Conservation (phyloP, 352 stramenopile species). For the Pythium utonaiense region DNA sequence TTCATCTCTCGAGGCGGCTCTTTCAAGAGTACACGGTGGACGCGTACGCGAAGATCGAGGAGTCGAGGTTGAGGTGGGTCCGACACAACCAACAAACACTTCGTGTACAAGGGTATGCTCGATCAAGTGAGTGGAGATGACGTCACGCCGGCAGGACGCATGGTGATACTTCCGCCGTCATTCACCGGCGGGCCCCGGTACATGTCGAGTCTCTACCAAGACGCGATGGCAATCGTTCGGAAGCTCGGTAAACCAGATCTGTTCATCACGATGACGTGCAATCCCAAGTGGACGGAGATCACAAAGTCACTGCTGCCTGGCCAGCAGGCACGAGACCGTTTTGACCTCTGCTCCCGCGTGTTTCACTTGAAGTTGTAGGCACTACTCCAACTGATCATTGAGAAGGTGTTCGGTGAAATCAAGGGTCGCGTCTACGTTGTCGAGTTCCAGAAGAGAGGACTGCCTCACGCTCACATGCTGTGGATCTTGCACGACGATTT, state of each 20-base stretch:
- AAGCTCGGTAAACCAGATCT: constrained; percentile 31
- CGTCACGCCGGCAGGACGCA: neutral
- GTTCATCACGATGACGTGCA: constrained; percentile 57
- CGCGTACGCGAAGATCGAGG: constrained; percentile 20
- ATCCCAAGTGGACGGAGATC: constrained; percentile 45
- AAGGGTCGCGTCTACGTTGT: constrained; percentile 25
- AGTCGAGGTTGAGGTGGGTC: constrained; percentile 11
- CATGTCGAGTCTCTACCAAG: constrained; percentile 28
- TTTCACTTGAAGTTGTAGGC: constrained; percentile 24
- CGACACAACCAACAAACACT: constrained; percentile 12
- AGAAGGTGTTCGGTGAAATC: constrained; percentile 26
- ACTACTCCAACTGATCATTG: constrained; percentile 13
- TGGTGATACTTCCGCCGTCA: constrained; percentile 4
- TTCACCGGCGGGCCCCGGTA: constrained; percentile 11
- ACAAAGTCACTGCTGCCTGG: constrained; percentile 7
- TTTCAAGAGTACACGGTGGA: constrained; percentile 22
- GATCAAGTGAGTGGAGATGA: neutral
- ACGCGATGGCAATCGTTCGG: constrained; percentile 40
- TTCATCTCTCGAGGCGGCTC: constrained; percentile 13
- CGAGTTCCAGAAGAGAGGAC: constrained; percentile 44
- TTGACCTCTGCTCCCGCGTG: constrained; percentile 21
- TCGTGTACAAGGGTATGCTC: constrained; percentile 8
- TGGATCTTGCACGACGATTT: constrained; percentile 26
- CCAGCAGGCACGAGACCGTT: constrained; percentile 17
- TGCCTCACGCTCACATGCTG: constrained; percentile 37